These are phyloP conservation scores for Candida albicans DNA, from an alignment of 1,139 yeast genomes.

Conservation along the genomic window DNA sequence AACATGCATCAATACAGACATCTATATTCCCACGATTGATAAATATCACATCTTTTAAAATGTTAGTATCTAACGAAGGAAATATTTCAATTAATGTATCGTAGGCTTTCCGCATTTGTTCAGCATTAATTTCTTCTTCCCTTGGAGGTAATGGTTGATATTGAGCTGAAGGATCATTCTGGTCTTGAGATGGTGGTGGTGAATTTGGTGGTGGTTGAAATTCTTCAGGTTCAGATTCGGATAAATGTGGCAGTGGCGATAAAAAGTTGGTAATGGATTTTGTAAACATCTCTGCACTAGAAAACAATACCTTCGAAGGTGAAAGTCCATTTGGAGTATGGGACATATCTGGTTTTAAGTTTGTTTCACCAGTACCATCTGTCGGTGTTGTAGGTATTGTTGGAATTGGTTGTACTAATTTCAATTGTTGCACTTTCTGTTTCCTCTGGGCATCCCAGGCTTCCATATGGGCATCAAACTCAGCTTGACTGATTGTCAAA, in stretches of 20 bases:
- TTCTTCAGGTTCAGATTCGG: slow-evolving; percentile 4
- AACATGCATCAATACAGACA: slow-evolving; percentile 68
- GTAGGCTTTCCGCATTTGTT: slow-evolving; percentile 26
- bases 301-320: slow-evolving; percentile 51
- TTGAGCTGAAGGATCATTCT: slow-evolving; percentile 1
- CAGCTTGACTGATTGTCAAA: slow-evolving; percentile 62
- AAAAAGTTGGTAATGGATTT: slow-evolving; percentile 48
- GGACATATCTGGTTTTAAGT: background rate
- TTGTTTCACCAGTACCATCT: background rate
- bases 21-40: slow-evolving; percentile 73
- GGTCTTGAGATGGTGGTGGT: slow-evolving; percentile 4
- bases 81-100: slow-evolving; percentile 66
- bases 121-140: slow-evolving; percentile 14
- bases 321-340: slow-evolving; percentile 27
- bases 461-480: slow-evolving; percentile 49
- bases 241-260: slow-evolving; percentile 40
- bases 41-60: slow-evolving; percentile 68
- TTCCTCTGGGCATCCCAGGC: slow-evolving; percentile 43
- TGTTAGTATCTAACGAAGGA: slow-evolving; percentile 67
- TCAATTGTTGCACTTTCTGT: slow-evolving; percentile 18
- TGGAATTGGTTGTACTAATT: slow-evolving; percentile 4
- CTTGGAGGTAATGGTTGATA: slow-evolving; percentile 14
- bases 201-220: slow-evolving; percentile 4
- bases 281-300: slow-evolving; percentile 55
- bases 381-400: slow-evolving; percentile 25